Evolutionary conservation across 139 green algal species (phyloP), one percentile per base, ranked within the genome.

Genomic region (Edaphochlamys debaryana): DNA sequence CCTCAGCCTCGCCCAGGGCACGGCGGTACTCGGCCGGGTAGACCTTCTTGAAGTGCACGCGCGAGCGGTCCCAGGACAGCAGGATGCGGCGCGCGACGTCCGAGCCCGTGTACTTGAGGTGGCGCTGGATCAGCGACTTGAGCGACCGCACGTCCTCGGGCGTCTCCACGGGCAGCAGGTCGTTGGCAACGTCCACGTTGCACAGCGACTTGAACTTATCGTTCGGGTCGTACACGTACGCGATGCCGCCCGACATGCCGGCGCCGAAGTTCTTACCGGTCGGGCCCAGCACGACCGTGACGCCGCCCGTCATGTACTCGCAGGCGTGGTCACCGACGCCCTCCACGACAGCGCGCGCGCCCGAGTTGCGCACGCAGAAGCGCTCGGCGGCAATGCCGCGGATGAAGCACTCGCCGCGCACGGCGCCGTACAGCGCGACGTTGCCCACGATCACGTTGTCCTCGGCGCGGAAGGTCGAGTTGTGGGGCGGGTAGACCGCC

Each of bases 251-350:
- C 74, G 73, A 93, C 96, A 99, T 99, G 75, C 96, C 96, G 7
- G 96, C 96, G 4, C 93, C 96, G 90, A 99, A 99, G 92, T 99
- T 99, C 86, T 96, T 96, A 64, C 96, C 96, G 17, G 91, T 96
- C 42, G 74, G 67, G 36, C 96, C 96, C 66, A 99, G 93, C 34
- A 99, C 92, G 73, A 99, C 91, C 0, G 92, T 92, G 15, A 91
- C 91, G 69, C 96, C 96, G 38, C 96, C 96, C 3, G 96, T 99
- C 96, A 99, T 99, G 94, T 99, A 99, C 92, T 99, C 96, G 84
- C 89, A 96, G 30, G 86, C 96, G 90, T 99, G 96, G 87, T 99
- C 96, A 38, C 96, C 96, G 64, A 96, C 90, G 80, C 96, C 95
- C 92, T 99, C 96, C 38, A 99, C 96, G 25, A 99, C 96, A 23